Percentiles rank a stretch among this genome's conserved stretches.
Conservation (phyloP, 164 flowering plant genomes). For the Annona squamosa region DNA sequence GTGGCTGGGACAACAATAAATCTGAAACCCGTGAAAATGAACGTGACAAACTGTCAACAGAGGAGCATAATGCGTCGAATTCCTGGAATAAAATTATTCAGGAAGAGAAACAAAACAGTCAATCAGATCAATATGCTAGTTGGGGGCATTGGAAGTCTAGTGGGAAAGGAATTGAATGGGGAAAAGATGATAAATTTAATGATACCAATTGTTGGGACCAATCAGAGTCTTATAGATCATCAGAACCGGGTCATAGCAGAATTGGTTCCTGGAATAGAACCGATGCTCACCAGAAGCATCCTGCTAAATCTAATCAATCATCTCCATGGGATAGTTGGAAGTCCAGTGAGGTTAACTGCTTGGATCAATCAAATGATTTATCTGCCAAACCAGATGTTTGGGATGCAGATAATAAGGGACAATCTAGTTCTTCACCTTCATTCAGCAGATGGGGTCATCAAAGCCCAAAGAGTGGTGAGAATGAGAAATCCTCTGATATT, state of each 20-base stretch:
- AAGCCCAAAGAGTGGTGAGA: neutral
- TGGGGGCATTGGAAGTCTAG: conserved; percentile 10
- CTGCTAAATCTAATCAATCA: neutral
- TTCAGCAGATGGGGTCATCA: neutral
- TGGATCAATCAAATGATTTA: neutral
- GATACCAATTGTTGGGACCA: neutral
- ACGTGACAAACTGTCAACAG: neutral
- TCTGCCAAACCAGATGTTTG: conserved; percentile 6
- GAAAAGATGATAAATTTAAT: neutral
- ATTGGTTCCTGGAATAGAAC: neutral
- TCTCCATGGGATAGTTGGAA: conserved; percentile 1
- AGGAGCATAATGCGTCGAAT: conserved; percentile 1
- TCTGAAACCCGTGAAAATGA: neutral
- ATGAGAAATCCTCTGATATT: neutral
- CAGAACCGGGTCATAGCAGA: no score
- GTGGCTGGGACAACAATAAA: neutral
- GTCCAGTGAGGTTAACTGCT: neutral
- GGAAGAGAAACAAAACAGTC: neutral
- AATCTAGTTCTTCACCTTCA: neutral
- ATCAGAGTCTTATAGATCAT: no score
- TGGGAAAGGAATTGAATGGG: neutral
- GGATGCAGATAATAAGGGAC: neutral
- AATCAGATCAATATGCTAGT: neutral
- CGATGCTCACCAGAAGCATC: neutral
- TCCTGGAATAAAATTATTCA: conserved; percentile 3